Percentiles rank a stretch among this genome's conserved stretches.
Conservation (phyloP, 1,139 yeast genomes). For the Kazachstania sp. region DNA sequence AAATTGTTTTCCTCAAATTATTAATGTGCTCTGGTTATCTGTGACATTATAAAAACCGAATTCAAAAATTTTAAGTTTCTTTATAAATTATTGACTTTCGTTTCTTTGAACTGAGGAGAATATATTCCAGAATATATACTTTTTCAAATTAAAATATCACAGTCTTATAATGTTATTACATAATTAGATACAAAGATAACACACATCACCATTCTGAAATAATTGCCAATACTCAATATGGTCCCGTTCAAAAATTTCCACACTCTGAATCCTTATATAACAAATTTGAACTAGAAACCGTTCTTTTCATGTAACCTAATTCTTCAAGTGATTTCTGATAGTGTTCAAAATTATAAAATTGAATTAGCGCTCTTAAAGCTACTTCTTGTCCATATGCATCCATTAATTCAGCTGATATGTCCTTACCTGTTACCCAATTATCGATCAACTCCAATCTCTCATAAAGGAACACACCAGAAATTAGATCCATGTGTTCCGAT, state of each 20-base stretch:
- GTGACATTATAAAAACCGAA: too few relatives aligned
- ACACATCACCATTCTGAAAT: not conserved
- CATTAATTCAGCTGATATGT: conserved; percentile 63
- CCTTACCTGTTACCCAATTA: conserved; percentile 84
- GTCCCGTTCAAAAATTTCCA: not conserved
- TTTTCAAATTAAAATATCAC: too few relatives aligned
- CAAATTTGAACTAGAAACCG: conserved; percentile 22
- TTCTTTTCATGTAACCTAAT: conserved; percentile 45
- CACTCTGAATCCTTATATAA: conserved; percentile 34
- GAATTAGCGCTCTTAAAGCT: conserved; percentile 71
- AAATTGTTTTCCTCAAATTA: too few relatives aligned
- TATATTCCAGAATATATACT: too few relatives aligned
- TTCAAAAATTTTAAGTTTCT: too few relatives aligned
- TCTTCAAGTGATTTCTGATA: conserved; percentile 46
- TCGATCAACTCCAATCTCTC: conserved; percentile 66
- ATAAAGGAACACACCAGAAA: conserved; percentile 76
- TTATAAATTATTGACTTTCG: too few relatives aligned
- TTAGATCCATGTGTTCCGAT: conserved; percentile 86
- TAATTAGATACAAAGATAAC: not conserved
- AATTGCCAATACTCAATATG: not conserved
- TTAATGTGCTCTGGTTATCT: too few relatives aligned
- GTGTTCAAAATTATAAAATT: conserved; percentile 61
- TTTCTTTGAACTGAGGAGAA: too few relatives aligned
- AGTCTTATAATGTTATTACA: not conserved
- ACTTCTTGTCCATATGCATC: conserved; percentile 82